phyloP scores from a whole-genome alignment of 2,329 filamentous ascomycete species.

The Pezicula neosporulosa region DNA sequence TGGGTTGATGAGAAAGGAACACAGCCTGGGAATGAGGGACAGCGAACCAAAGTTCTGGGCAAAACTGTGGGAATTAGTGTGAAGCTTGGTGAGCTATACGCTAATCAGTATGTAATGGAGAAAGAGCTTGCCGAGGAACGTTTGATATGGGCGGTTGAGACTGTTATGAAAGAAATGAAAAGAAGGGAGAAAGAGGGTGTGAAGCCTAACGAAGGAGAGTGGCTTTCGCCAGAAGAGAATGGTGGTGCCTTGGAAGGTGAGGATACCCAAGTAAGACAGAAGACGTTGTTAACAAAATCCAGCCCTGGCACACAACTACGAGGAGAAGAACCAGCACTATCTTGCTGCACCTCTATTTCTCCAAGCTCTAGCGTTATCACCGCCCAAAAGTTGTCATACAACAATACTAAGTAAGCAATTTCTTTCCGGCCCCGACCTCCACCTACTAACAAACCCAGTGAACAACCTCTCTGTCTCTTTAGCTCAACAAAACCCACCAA shows the following conservation, averaged over 20 bases:
- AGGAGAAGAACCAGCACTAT: slow-evolving; percentile 69
- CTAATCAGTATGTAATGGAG: slow-evolving; percentile 71
- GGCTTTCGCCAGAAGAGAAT: slow-evolving; percentile 68
- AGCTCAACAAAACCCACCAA: slow-evolving; percentile 43
- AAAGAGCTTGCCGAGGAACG: slow-evolving; percentile 70
- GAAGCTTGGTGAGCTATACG: slow-evolving; percentile 83
- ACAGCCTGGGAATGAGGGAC: slow-evolving; percentile 35
- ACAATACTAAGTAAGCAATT: slow-evolving; percentile 66
- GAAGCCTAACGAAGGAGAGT: slow-evolving; percentile 66
- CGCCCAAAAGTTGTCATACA: slow-evolving; percentile 66
- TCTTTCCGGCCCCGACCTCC: background rate
- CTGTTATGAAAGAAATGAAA: slow-evolving; percentile 69
- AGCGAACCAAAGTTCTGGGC: slow-evolving; percentile 64
- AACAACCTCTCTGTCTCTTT: slow-evolving; percentile 76
- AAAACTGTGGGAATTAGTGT: slow-evolving; percentile 74
- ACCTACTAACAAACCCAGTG: slow-evolving; percentile 45
- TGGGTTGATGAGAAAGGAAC: slow-evolving; percentile 55
- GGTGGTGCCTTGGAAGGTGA: slow-evolving; percentile 70
- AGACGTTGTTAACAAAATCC: slow-evolving; percentile 25
- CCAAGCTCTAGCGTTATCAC: slow-evolving; percentile 72
- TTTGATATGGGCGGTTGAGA: slow-evolving; percentile 79
- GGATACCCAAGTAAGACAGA: background rate
- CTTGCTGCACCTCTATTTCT: slow-evolving; percentile 84
- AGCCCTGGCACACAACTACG: slow-evolving; percentile 76
- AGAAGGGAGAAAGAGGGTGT: slow-evolving; percentile 54